Evolutionary conservation across 257 asterid species (phyloP).

Genomic region (Cinchona pubescens): DNA sequence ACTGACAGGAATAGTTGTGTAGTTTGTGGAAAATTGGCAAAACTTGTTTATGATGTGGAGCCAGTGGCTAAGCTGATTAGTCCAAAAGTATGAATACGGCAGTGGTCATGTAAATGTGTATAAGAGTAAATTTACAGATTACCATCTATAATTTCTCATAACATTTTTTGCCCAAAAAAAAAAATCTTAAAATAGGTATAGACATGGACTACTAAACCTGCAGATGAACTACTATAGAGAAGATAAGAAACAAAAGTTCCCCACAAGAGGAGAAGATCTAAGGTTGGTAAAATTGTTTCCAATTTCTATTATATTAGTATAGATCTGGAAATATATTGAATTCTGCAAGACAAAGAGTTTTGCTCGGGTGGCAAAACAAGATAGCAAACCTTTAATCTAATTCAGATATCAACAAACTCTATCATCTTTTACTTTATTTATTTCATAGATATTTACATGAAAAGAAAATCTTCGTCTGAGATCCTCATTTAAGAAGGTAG

Average conservation of each 20-base stretch:
- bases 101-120: too few species aligned
- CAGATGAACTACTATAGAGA: background rate
- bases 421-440: background rate
- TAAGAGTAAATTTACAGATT: too few species aligned
- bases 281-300: background rate
- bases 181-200: too few species aligned
- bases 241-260: background rate
- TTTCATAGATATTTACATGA: background rate
- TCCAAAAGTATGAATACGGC: too few species aligned
- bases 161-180: too few species aligned
- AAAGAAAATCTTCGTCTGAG: background rate
- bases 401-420: background rate
- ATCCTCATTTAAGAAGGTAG: background rate
- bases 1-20: too few species aligned
- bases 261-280: background rate
- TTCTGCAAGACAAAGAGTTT: background rate
- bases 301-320: background rate
- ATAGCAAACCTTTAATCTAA: background rate
- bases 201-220: background rate
- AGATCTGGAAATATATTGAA: background rate
- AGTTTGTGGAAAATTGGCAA: too few species aligned
- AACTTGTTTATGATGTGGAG: too few species aligned
- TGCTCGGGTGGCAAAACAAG: background rate
- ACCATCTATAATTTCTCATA: too few species aligned
- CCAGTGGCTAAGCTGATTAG: too few species aligned